These are phyloP conservation scores for Aquilaria sinensis DNA, from an alignment of 345 rosid genomes.

Conservation along the genomic window DNA sequence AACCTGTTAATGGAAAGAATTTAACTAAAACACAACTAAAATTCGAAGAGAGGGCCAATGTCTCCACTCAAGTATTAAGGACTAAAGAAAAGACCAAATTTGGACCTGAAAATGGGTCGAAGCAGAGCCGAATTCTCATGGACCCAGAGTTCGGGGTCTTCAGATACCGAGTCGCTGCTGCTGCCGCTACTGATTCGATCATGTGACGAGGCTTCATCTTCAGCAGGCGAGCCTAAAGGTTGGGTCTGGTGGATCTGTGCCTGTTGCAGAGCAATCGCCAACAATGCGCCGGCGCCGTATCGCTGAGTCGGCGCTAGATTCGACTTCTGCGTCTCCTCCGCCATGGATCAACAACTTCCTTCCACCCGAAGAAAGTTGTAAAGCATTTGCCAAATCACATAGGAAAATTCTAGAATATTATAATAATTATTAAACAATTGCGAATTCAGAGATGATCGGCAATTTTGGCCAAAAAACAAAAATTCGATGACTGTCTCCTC, in stretches of 20 bases:
- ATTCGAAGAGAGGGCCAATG: neutral
- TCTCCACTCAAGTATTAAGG: neutral
- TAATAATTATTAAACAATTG: too few relatives aligned
- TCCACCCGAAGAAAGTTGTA: neutral
- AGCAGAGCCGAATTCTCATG: conserved; percentile 70
- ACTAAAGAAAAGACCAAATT: neutral
- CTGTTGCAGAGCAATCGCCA: conserved; percentile 77
- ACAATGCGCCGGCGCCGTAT: conserved; percentile 76
- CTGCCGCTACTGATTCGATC: conserved; percentile 39
- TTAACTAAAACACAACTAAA: neutral
- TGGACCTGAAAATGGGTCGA: conserved; percentile 78
- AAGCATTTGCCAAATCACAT: neutral
- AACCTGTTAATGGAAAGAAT: conserved; percentile 34
- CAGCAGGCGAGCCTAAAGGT: conserved; percentile 42
- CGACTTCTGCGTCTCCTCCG: conserved; percentile 26
- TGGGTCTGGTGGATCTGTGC: conserved; percentile 84
- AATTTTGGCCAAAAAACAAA: neutral
- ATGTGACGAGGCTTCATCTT: conserved; percentile 23
- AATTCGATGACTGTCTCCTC: neutral
- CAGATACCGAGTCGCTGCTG: conserved; percentile 69
- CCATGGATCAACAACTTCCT: neutral
- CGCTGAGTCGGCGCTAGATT: conserved; percentile 60
- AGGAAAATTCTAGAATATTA: neutral
- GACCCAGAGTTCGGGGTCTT: conserved; percentile 80
- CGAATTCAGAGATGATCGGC: neutral